Conservation (phyloP, 352 stramenopile species). For the Lagenidium giganteum region DNA sequence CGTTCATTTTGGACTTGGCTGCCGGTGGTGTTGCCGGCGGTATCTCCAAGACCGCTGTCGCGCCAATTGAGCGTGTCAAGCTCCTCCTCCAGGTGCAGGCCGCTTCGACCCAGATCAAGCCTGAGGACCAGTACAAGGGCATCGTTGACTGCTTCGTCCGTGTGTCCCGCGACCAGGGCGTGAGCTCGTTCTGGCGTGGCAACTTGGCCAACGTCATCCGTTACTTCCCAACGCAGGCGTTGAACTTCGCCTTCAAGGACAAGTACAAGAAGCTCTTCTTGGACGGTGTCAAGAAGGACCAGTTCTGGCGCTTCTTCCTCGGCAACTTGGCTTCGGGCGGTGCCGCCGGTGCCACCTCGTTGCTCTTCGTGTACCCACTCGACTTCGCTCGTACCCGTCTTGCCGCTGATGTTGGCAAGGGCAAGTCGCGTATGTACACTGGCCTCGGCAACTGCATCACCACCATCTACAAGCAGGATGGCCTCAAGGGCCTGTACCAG, state of each 20-base stretch:
- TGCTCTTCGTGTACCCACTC: slow-evolving; percentile 96
- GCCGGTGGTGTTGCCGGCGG: slow-evolving; percentile 80
- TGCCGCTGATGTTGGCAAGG: slow-evolving; percentile 96
- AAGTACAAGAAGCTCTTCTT: slow-evolving; percentile 91
- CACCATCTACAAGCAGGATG: slow-evolving; percentile 93
- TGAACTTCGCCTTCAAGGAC: slow-evolving; percentile 94
- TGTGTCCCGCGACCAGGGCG: slow-evolving; percentile 86
- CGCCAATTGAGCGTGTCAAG: slow-evolving; percentile 90
- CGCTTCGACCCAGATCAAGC: slow-evolving; percentile 88
- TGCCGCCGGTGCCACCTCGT: slow-evolving; percentile 95
- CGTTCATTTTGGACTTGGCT: slow-evolving; percentile 81
- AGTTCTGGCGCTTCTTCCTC: slow-evolving; percentile 98
- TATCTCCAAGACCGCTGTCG: slow-evolving; percentile 90
- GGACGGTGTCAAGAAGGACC: slow-evolving; percentile 89
- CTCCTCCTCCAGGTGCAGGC: slow-evolving; percentile 90
- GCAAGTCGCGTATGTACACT: slow-evolving; percentile 97
- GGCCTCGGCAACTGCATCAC: slow-evolving; percentile 96
- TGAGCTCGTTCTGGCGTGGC: slow-evolving; percentile 88
- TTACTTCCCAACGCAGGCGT: slow-evolving; percentile 90
- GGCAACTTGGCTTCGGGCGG: slow-evolving; percentile 98
- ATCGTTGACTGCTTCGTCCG: slow-evolving; percentile 88
- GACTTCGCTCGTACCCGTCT: slow-evolving; percentile 99
- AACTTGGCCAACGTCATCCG: slow-evolving; percentile 91
- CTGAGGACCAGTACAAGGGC: slow-evolving; percentile 90
- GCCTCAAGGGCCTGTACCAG: slow-evolving; percentile 95